A percentile compares a stretch with the other conserved stretches of the same genome.
Evolutionary conservation across 1,284 basidiomycete species (phyloP).

Genomic region (Ceratobasidium sp.): DNA sequence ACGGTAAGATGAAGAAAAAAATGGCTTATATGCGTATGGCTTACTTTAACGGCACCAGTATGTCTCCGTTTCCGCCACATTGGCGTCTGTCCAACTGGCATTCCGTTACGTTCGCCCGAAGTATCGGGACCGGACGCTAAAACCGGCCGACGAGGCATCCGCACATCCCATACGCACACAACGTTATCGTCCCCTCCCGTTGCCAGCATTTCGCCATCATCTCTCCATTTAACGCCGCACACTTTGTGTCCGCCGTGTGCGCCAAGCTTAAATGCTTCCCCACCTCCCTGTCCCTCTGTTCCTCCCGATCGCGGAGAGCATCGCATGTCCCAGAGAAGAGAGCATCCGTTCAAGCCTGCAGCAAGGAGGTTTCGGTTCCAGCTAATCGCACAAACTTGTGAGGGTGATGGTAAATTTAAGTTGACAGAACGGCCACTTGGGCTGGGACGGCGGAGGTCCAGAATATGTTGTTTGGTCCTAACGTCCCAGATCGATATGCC

Average conservation of each 20-base stretch:
- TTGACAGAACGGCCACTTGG: not conserved
- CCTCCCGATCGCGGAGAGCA: not conserved
- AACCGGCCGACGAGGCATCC: constrained; percentile 59
- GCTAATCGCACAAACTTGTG: constrained; percentile 83
- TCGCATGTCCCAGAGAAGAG: constrained; percentile 39
- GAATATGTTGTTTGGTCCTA: constrained; percentile 19
- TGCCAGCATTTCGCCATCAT: constrained; percentile 87
- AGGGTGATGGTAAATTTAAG: constrained; percentile 4
- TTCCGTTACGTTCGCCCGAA: not conserved
- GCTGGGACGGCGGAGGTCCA: constrained; percentile 9
- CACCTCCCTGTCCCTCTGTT: not conserved
- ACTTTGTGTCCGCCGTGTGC: constrained; percentile 75
- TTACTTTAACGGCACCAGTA: constrained; percentile 88
- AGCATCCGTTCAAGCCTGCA: constrained; percentile 66
- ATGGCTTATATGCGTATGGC: constrained; percentile 20
- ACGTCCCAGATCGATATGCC: constrained; percentile 27
- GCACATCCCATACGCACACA: constrained; percentile 95
- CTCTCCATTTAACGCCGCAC: constrained; percentile 85
- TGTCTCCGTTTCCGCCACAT: constrained; percentile 92
- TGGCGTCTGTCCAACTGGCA: constrained; percentile 64
- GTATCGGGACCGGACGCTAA: constrained; percentile 44
- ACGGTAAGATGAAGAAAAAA: not conserved
- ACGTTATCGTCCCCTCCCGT: constrained; percentile 97
- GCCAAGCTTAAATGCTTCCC: constrained; percentile 11
- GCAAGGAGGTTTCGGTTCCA: constrained; percentile 90